Conservation (phyloP, 805 yeast genomes). For the Nakazawaea pomicola region DNA sequence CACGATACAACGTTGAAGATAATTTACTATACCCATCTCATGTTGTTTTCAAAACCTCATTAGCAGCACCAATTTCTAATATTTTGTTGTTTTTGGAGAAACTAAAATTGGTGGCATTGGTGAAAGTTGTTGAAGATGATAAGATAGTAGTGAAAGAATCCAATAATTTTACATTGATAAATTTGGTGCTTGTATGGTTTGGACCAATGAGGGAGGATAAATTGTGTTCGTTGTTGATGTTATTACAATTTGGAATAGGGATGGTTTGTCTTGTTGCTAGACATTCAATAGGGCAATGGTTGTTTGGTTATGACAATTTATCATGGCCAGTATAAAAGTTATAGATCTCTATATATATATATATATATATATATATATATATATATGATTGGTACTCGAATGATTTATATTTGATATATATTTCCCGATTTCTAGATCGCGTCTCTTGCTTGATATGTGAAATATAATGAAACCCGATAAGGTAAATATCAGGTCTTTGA, state of each 20-base stretch:
- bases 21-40: slow-evolving; percentile 74
- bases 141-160: slow-evolving; percentile 34
- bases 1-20: slow-evolving; percentile 61
- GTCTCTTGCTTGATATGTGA: too few species aligned
- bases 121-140: slow-evolving; percentile 20
- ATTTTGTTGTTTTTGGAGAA: slow-evolving; percentile 42
- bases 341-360: too few species aligned
- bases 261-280: slow-evolving; percentile 61
- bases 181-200: slow-evolving; percentile 73
- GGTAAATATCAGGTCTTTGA: too few species aligned
- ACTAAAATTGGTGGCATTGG: slow-evolving; percentile 43
- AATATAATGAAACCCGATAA: too few species aligned
- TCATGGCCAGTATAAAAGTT: slow-evolving; percentile 8
- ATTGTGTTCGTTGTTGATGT: slow-evolving; percentile 56
- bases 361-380: too few species aligned
- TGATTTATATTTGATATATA: too few species aligned
- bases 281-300: slow-evolving; percentile 78
- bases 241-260: slow-evolving; percentile 63
- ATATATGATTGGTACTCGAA: too few species aligned
- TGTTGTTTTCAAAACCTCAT: slow-evolving; percentile 36
- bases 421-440: too few species aligned
- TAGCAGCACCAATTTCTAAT: slow-evolving; percentile 25
- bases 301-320: slow-evolving; percentile 90
- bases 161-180: slow-evolving; percentile 85
- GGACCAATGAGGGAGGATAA: slow-evolving; percentile 89